A percentile compares a stretch with the other conserved stretches of the same genome.
These are phyloP conservation scores for Chimonanthus salicifolius DNA, from an alignment of 164 flowering plant genomes.

Conservation along the genomic window DNA sequence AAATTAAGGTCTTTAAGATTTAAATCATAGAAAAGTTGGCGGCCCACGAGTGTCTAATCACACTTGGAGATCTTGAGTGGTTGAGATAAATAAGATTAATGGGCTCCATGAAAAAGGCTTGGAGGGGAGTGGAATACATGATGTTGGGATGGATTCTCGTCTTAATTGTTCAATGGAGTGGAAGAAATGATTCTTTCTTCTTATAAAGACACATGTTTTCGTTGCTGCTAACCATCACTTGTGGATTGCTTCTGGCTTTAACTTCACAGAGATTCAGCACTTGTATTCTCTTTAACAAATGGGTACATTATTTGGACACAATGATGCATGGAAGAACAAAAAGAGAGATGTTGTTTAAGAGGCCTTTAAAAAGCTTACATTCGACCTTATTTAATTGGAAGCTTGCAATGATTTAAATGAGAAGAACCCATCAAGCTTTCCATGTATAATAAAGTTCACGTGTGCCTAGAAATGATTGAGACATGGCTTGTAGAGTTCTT, in stretches of 20 bases:
- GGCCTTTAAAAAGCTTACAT: constrained; percentile 19
- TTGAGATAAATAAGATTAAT: constrained; percentile 2
- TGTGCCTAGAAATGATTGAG: constrained; percentile 1
- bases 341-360: not conserved
- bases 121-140: constrained; percentile 10
- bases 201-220: not conserved
- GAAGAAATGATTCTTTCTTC: constrained; percentile 14
- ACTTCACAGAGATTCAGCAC: not conserved
- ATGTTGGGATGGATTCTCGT: constrained; percentile 5
- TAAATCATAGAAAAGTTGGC: not conserved
- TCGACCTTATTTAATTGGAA: constrained; percentile 23
- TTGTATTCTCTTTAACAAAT: not conserved
- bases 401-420: constrained; percentile 24
- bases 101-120: not conserved
- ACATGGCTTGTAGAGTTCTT: not conserved
- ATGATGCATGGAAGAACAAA: not conserved
- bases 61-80: not conserved
- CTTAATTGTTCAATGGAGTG: constrained; percentile 10
- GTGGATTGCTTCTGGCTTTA: not conserved
- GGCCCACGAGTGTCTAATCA: constrained; percentile 15
- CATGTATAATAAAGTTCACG: constrained; percentile 10
- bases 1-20: not conserved
- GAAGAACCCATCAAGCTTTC: constrained; percentile 8
- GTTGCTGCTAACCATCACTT: not conserved
- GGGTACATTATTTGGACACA: constrained; percentile 2